Conservation (phyloP, 2,329 filamentous ascomycete species). For the Huntiella bhutanensis region DNA sequence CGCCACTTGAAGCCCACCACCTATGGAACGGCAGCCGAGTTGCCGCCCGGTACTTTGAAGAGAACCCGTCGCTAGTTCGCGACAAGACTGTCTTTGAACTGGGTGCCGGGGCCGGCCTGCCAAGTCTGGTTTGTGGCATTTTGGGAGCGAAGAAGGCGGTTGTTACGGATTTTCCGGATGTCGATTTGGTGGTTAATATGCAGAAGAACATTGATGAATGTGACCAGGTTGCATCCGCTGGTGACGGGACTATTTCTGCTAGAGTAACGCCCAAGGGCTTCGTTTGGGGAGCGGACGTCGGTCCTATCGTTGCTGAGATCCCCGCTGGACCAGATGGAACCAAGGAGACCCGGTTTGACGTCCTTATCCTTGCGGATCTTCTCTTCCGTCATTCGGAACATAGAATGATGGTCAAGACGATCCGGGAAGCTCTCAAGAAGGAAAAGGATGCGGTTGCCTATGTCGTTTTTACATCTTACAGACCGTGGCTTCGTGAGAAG, state of each 20-base stretch:
- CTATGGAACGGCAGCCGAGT: slow-evolving; percentile 81
- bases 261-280: slow-evolving; percentile 48
- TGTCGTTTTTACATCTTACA: slow-evolving; percentile 88
- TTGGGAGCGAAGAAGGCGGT: slow-evolving; percentile 54
- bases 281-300: slow-evolving; percentile 58
- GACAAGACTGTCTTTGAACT: slow-evolving; percentile 65
- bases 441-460: slow-evolving; percentile 42
- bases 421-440: slow-evolving; percentile 45
- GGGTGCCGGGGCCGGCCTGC: slow-evolving; percentile 72
- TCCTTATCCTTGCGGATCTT: slow-evolving; percentile 72
- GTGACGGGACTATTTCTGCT: slow-evolving; percentile 18
- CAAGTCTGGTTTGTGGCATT: slow-evolving; percentile 57
- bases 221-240: slow-evolving; percentile 20
- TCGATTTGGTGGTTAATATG: slow-evolving; percentile 65
- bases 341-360: slow-evolving; percentile 41
- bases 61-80: slow-evolving; percentile 41
- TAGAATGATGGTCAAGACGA: slow-evolving; percentile 51
- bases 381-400: slow-evolving; percentile 87
- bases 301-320: slow-evolving; percentile 39
- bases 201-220: slow-evolving; percentile 51
- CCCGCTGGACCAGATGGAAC: slow-evolving; percentile 15
- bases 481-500: slow-evolving; percentile 73
- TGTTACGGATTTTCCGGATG: slow-evolving; percentile 77
- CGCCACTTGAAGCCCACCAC: slow-evolving; percentile 74
- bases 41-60: slow-evolving; percentile 60